A percentile compares a stretch with the other conserved stretches of the same genome.
phyloP scores from a whole-genome alignment of 768 basidiomycete genomes.

The Pleurotus pulmonarius region DNA sequence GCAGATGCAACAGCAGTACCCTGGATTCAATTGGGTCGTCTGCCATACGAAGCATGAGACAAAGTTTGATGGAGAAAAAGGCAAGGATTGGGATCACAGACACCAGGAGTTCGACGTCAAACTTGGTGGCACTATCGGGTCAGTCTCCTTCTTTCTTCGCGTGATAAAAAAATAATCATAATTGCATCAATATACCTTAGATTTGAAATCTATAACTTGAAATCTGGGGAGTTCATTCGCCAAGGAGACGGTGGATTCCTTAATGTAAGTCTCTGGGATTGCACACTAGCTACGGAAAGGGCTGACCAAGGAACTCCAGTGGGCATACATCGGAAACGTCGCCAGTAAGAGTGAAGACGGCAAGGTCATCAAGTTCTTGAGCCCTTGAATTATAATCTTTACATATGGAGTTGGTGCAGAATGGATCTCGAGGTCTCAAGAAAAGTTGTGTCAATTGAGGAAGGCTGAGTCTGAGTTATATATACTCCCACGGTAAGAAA shows the following conservation, averaged over 20 bases:
- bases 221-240: background rate
- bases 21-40: slow-evolving; percentile 9
- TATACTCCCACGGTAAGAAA: too few relatives aligned
- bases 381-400: too few relatives aligned
- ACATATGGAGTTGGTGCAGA: too few relatives aligned
- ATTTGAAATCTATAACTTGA: slow-evolving; percentile 9
- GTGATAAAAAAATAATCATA: too few relatives aligned
- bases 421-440: too few relatives aligned
- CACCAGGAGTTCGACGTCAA: slow-evolving; percentile 11
- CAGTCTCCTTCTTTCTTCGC: background rate
- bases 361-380: background rate
- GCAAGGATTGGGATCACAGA: slow-evolving; percentile 9
- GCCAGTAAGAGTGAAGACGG: background rate
- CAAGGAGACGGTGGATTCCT: slow-evolving; percentile 3
- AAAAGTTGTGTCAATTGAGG: too few relatives aligned
- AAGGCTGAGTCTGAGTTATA: too few relatives aligned
- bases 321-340: background rate
- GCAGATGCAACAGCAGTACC: background rate
- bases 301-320: background rate
- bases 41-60: slow-evolving; percentile 5
- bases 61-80: background rate
- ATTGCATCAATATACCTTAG: too few relatives aligned
- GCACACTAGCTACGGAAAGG: background rate
- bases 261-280: background rate
- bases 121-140: slow-evolving; percentile 8